Conservation (phyloP, 2,329 filamentous ascomycete species). For the Exophiala lecanii-corni region DNA sequence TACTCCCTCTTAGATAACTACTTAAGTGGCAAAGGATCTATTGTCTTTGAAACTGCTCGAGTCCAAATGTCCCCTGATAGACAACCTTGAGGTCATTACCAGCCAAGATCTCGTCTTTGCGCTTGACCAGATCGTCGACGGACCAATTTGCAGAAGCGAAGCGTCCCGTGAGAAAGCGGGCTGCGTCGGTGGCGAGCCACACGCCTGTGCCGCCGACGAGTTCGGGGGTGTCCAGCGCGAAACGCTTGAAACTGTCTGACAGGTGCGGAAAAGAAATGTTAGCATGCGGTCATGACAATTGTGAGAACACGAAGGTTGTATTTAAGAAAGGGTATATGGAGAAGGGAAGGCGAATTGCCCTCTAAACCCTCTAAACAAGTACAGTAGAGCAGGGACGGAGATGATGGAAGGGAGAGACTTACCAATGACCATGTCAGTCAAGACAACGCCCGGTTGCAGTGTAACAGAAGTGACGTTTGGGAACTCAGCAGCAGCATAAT, state of each 20-base stretch:
- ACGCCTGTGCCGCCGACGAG: conserved; percentile 9
- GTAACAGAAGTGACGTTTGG: conserved; percentile 32
- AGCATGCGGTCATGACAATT: conserved; percentile 29
- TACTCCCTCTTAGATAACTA: no score
- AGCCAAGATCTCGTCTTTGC: conserved; percentile 20
- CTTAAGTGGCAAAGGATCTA: no score
- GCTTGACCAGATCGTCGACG: conserved; percentile 20
- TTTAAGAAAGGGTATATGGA: no score
- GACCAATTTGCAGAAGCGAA: conserved; percentile 25
- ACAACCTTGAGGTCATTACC: conserved; percentile 35
- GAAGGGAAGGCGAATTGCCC: no score
- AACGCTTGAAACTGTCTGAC: conserved; percentile 10
- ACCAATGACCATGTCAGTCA: conserved; percentile 30
- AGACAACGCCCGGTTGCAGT: conserved; percentile 34
- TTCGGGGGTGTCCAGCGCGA: conserved; percentile 12
- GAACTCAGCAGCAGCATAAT: conserved; percentile 32
- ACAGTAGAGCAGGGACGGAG: no score
- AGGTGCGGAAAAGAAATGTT: neutral
- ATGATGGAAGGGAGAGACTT: neutral
- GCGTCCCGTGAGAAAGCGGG: conserved; percentile 10
- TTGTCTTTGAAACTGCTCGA: conserved; percentile 8
- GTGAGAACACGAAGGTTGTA: conserved; percentile 33
- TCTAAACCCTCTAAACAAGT: no score
- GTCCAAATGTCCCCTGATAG: conserved; percentile 11
- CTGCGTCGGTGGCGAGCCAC: conserved; percentile 10